These are phyloP conservation scores for Phialophora expanda DNA, from an alignment of 2,329 filamentous ascomycete species.

Conservation along the genomic window DNA sequence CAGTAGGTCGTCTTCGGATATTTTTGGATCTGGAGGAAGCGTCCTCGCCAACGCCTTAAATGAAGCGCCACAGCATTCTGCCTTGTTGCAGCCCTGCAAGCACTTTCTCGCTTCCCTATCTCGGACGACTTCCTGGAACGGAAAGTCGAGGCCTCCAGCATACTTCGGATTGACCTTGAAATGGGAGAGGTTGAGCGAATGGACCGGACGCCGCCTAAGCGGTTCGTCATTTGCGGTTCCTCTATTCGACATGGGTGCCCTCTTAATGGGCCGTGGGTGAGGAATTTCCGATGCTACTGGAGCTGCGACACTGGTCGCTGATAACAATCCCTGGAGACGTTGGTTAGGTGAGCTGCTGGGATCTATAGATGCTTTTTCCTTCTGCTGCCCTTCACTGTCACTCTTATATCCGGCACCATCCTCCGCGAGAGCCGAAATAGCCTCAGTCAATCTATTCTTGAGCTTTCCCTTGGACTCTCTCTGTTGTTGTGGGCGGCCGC, in stretches of 20 bases:
- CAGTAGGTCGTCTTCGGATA: constrained; percentile 47
- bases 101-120: constrained; percentile 70
- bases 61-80: constrained; percentile 75
- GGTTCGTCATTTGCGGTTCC: constrained; percentile 46
- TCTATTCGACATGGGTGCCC: not conserved
- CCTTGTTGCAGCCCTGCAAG: constrained; percentile 74
- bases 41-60: constrained; percentile 69
- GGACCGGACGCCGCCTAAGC: constrained; percentile 64
- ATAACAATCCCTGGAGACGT: constrained; percentile 29
- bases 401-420: constrained; percentile 51
- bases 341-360: constrained; percentile 19
- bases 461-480: constrained; percentile 16
- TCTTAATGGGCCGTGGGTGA: constrained; percentile 1
- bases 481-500: not conserved
- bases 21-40: constrained; percentile 37
- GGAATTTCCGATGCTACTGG: not conserved
- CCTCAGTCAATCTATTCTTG: constrained; percentile 40
- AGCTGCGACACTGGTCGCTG: constrained; percentile 18
- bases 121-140: constrained; percentile 76
- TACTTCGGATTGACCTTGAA: constrained; percentile 80
- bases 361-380: not conserved
- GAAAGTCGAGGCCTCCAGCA: constrained; percentile 73
- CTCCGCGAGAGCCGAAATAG: constrained; percentile 56
- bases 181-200: constrained; percentile 67
- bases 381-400: constrained; percentile 2